Percentiles rank a stretch among this genome's conserved stretches.
These are phyloP conservation scores for Physaria fendleri DNA, from an alignment of 345 rosid species.

Conservation along the genomic window DNA sequence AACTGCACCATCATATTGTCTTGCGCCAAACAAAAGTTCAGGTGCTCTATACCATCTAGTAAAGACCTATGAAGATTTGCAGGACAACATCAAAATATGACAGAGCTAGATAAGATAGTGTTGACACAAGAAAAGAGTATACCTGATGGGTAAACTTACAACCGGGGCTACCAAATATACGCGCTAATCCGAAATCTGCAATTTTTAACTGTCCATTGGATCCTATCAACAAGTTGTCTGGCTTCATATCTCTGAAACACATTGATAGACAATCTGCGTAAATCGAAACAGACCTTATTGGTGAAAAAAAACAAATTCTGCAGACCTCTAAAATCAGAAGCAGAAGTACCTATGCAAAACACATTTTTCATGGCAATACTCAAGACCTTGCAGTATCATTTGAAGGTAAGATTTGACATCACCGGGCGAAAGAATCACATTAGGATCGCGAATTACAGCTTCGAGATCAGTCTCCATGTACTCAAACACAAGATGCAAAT, in stretches of 20 bases:
- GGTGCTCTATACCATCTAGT: slow-evolving; percentile 98
- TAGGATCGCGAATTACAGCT: slow-evolving; percentile 80
- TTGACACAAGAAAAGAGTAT: background rate
- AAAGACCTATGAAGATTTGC: slow-evolving; percentile 51
- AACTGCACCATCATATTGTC: slow-evolving; percentile 81
- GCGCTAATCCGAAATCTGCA: slow-evolving; percentile 91
- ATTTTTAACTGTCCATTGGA: slow-evolving; percentile 75
- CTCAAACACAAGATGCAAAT: slow-evolving; percentile 89
- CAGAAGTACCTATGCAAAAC: slow-evolving; percentile 67
- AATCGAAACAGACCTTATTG: background rate
- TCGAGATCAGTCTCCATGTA: slow-evolving; percentile 98
- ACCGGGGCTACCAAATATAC: slow-evolving; percentile 85
- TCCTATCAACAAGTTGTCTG: slow-evolving; percentile 85
- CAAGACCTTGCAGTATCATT: slow-evolving; percentile 84
- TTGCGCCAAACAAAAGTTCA: slow-evolving; percentile 82
- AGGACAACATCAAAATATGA: background rate
- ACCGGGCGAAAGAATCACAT: slow-evolving; percentile 83
- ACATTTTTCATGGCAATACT: slow-evolving; percentile 80
- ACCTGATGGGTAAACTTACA: slow-evolving; percentile 89
- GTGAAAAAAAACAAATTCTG: background rate
- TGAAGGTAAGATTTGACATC: slow-evolving; percentile 84
- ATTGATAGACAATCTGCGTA: too few species aligned
- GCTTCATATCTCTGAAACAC: slow-evolving; percentile 87
- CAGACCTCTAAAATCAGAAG: background rate
- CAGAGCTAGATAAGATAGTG: background rate